Base-by-base conservation (phyloP, 2,329 filamentous ascomycete species). In the Nothophaeocryptopus gaeumannii region DNA sequence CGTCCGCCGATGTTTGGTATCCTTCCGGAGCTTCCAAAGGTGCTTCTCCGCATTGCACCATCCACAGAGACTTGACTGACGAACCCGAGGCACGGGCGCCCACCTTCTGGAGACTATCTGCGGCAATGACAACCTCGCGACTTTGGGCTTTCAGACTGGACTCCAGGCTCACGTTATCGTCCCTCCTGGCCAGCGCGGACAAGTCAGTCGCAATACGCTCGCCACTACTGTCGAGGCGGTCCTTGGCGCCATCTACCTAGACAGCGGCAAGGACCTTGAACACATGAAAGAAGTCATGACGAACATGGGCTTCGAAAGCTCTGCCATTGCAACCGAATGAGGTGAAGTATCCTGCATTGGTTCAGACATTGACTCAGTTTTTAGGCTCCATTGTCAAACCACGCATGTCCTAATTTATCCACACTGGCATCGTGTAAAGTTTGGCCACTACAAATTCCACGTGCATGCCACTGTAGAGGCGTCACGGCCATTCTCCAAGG, bases 1-100 rank as follows among this genome's bases (percentile, higher is more conserved):
- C 11, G 36, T 59, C 8, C 8, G 26, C 54, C 5, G 45, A 55
- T 7, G 42, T 49, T 11, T 58, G 56, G 54, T 59, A 59, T 37
- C 34, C 51, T 15, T 47, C 16, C 7, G 51, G 39, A 12, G 39
- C 38, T 3, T 33, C 35, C 7, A 56, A 49, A 46, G 54, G 53
- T 56, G 20, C 20, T 20, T 11, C 12, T 4, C 9, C 16, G 20
- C 20, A 5, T 32, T 5, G 8, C n/a, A n/a, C n/a, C 10, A 13
- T 15, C 10, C 13, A 14, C n/a, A 11, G 16, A n/a, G 5, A 15
- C 15, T 26, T 35, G 15, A 45, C 4, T 7, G 13, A 20, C 10
- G 10, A 12, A 13, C 10, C 20, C 10, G 14, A 13, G 4, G 10
- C 26, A 33, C 15, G 35, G 34, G 20, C 16, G 20, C 20, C 7